These are phyloP conservation scores for Centaurea solstitialis DNA, from an alignment of 129 eudicot species.

Conservation along the genomic window DNA sequence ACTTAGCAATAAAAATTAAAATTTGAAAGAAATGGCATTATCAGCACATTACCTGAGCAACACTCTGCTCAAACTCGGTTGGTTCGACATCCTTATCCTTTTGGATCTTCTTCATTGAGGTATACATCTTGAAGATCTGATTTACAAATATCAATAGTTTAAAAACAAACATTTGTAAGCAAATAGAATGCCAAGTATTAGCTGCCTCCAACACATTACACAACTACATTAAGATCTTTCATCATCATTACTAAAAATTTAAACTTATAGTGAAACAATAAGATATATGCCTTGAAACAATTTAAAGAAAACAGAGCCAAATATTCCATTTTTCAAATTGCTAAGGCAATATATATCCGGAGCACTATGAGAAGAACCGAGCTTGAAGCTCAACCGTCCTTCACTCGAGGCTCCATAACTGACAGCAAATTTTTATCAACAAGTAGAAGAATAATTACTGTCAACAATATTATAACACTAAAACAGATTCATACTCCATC, in stretches of 20 bases:
- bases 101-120: constrained; percentile 44
- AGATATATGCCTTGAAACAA: constrained; percentile 30
- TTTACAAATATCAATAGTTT: background rate
- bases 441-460: background rate
- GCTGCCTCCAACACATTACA: background rate
- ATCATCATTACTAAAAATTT: background rate
- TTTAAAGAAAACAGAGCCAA: constrained; percentile 13
- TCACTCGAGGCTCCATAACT: constrained; percentile 44
- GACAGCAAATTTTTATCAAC: background rate
- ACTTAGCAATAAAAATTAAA: background rate
- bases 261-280: background rate
- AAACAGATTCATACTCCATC: background rate
- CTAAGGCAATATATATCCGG: constrained; percentile 28
- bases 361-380: constrained; percentile 45
- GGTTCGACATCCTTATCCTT: constrained; percentile 47
- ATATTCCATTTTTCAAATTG: constrained; percentile 7
- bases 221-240: background rate
- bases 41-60: constrained; percentile 35
- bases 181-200: background rate
- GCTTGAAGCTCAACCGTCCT: constrained; percentile 33
- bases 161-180: background rate
- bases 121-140: constrained; percentile 39
- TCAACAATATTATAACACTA: background rate
- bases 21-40: background rate
- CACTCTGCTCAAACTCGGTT: constrained; percentile 45